Base-by-base conservation (phyloP, 148 eudicot species). In the Arbutus unedo region DNA sequence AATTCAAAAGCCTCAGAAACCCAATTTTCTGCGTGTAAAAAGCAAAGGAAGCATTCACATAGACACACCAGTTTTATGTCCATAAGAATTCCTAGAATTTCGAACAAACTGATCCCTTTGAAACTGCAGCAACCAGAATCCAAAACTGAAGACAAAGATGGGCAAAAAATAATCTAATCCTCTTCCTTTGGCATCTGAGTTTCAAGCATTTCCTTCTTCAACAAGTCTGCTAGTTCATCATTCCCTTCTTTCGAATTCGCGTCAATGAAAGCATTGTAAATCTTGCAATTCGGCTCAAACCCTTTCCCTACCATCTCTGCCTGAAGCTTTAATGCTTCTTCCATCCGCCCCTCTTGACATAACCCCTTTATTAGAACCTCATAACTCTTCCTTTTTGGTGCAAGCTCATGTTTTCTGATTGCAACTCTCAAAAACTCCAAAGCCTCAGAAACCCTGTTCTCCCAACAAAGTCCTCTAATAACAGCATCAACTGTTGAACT, bases 221-320 rank as follows among this genome's bases (percentile, higher is more conserved):
- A 83, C 47, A 73, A 44, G 18, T n/a, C 76, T 73, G 51, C 76
- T 73, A 73, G 53, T 45, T 73, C 76, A 73, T 19, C 31, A 56
- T 91, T 89, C 57, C 98, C 98, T 76, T 82, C 86, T 82, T 90
- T 90, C 25, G 62, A 73, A 59, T 92, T 89, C 45, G 93, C 93
- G 81, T 90, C 89, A 79, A 92, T 88, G 67, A 93, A 95, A 79
- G 88, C 86, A 62, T 76, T 79, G 70, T 93, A 92, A 31, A 91
- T 77, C 56, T 87, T 89, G 25, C 76, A 82, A 87, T 86, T 81
- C 4, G 95, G 98, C 82, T 81, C 83, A 75, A 76, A 89, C 51
- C 98, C 95, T 82, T 84, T 90, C 66, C 93, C 93, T 41, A 92
- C 91, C 98, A 95, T 95, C 88, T 92, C 91, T 5, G 90, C 96